Evolutionary conservation across 2,329 filamentous ascomycete genomes (phyloP).

Genomic region (Hypoxylon sp.): DNA sequence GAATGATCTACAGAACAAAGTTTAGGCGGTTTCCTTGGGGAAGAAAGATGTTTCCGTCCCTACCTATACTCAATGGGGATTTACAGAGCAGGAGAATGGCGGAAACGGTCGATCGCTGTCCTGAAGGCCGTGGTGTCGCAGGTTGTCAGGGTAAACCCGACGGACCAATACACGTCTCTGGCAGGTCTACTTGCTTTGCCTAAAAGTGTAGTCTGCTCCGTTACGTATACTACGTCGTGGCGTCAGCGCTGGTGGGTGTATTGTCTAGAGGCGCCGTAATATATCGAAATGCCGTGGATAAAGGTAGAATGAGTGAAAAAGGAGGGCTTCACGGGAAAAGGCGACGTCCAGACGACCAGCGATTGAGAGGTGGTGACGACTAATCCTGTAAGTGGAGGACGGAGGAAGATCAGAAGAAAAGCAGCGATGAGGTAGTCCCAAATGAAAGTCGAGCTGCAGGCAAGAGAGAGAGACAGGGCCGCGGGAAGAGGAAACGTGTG

Average conservation of each 20-base stretch:
- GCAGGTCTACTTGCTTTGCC: slow-evolving; percentile 38
- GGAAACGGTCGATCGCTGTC: slow-evolving; percentile 49
- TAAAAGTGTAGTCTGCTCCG: slow-evolving; percentile 34
- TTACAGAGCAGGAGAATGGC: slow-evolving; percentile 44
- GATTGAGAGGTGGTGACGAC: slow-evolving; percentile 32
- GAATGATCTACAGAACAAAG: slow-evolving; percentile 55
- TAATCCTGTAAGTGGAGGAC: slow-evolving; percentile 16
- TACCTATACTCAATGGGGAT: slow-evolving; percentile 23
- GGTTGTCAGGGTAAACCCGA: slow-evolving; percentile 47
- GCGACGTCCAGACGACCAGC: slow-evolving; percentile 25
- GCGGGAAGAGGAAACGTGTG: slow-evolving; percentile 28
- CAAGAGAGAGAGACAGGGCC: slow-evolving; percentile 22
- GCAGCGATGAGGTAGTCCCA: slow-evolving; percentile 25
- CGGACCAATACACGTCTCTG: slow-evolving; percentile 40
- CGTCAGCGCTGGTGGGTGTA: slow-evolving; percentile 26
- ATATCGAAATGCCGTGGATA: slow-evolving; percentile 24
- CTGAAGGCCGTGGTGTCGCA: slow-evolving; percentile 57
- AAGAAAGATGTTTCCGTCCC: slow-evolving; percentile 46
- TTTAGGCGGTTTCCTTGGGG: slow-evolving; percentile 43
- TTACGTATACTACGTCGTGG: slow-evolving; percentile 28
- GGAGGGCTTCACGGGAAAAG: slow-evolving; percentile 22
- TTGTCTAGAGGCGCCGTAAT: slow-evolving; percentile 30
- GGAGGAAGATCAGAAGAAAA: slow-evolving; percentile 29
- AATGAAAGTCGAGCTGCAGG: slow-evolving; percentile 38
- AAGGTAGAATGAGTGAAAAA: slow-evolving; percentile 15